These are phyloP conservation scores for Rhazya stricta DNA, from an alignment of 257 asterid genomes.

Conservation along the genomic window DNA sequence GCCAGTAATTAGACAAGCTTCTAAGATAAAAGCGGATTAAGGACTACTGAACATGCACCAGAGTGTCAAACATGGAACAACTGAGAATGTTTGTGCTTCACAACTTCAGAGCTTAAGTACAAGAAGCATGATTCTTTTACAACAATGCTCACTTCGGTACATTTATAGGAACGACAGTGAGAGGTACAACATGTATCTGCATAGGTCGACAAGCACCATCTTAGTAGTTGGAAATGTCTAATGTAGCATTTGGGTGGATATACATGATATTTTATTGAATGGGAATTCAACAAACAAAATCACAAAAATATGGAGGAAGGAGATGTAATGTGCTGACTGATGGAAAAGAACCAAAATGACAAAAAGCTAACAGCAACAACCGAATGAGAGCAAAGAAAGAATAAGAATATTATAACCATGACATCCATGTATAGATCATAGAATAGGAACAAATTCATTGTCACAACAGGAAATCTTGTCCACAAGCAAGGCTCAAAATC, in stretches of 20 bases:
- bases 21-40: background rate
- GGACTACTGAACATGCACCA: background rate
- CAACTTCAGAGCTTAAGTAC: background rate
- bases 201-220: background rate
- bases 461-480: background rate
- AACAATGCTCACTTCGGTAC: background rate
- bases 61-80: background rate
- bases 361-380: background rate
- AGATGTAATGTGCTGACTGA: background rate
- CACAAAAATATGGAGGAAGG: background rate
- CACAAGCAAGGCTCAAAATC: background rate
- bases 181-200: background rate
- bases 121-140: background rate
- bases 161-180: background rate
- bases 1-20: background rate
- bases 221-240: background rate
- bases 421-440: background rate
- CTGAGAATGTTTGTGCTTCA: background rate
- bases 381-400: background rate
- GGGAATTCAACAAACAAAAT: background rate
- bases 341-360: background rate
- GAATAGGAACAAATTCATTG: background rate
- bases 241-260: background rate
- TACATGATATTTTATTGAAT: background rate
- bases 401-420: background rate